A percentile compares a stretch with the other conserved stretches of the same genome.
Conservation (phyloP, 1,139 yeast species). For the Suhomyces panamericanus region DNA sequence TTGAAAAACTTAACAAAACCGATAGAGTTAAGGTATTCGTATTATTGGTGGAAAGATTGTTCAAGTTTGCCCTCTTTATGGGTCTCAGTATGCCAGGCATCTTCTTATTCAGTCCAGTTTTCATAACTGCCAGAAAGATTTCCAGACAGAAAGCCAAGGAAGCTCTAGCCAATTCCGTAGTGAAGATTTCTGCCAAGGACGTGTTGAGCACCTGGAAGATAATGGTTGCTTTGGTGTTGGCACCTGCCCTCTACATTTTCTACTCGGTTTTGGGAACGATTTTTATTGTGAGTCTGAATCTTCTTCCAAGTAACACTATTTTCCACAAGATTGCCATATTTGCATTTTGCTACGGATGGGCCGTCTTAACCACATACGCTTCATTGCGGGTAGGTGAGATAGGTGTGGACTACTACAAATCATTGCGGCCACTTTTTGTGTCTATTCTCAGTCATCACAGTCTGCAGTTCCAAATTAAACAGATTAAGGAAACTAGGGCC, state of each 20-base stretch:
- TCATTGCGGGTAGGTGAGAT: conserved; percentile 46
- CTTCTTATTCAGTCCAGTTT: conserved; percentile 81
- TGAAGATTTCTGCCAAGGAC: conserved; percentile 87
- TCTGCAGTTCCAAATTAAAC: conserved; percentile 41
- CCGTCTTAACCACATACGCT: conserved; percentile 44
- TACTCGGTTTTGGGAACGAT: conserved; percentile 42
- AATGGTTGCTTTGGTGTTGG: conserved; percentile 44
- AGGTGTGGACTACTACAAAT: conserved; percentile 42
- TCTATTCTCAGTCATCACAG: conserved; percentile 45
- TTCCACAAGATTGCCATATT: conserved; percentile 25
- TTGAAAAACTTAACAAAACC: conserved; percentile 58
- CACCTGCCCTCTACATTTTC: conserved; percentile 44
- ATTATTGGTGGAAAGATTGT: conserved; percentile 52
- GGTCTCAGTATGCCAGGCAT: conserved; percentile 81
- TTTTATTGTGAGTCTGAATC: conserved; percentile 24
- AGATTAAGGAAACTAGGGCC: conserved; percentile 55
- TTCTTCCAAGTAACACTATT: conserved; percentile 15
- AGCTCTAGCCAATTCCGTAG: conserved; percentile 87
- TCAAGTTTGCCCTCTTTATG: conserved; percentile 55
- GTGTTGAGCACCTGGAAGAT: conserved; percentile 51
- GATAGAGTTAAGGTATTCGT: conserved; percentile 47
- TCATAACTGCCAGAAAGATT: conserved; percentile 70
- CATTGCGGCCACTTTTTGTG: conserved; percentile 39
- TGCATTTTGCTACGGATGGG: conserved; percentile 37
- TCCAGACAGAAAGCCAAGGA: conserved; percentile 70